These are phyloP conservation scores for Bertia moriformis DNA, from an alignment of 2,329 filamentous ascomycete species.

Conservation along the genomic window DNA sequence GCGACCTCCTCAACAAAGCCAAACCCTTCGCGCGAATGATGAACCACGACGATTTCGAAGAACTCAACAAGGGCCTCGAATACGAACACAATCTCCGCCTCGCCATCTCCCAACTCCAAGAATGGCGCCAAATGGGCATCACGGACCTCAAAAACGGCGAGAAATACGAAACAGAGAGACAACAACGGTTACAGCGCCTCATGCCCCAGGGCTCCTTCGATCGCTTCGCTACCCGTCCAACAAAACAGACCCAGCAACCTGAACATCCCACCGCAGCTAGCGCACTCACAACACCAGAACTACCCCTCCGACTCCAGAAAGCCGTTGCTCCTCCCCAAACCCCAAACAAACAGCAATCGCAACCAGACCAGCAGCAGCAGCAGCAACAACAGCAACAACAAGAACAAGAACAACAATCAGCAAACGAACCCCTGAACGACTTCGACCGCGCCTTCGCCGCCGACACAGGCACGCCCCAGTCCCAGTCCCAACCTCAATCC, in stretches of 20 bases:
- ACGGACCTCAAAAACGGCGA: conserved; percentile 74
- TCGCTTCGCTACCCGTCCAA: conserved; percentile 59
- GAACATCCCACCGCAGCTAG: background rate
- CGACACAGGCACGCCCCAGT: conserved; percentile 8
- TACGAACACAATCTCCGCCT: conserved; percentile 84
- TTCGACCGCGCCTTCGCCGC: background rate
- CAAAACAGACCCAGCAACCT: conserved; percentile 46
- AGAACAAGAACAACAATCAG: too few relatives aligned
- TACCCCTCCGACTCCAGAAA: background rate
- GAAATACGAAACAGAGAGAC: conserved; percentile 85
- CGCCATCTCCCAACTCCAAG: conserved; percentile 79
- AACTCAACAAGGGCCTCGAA: conserved; percentile 68
- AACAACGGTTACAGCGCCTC: conserved; percentile 53
- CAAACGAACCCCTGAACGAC: background rate
- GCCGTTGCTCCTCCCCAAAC: background rate
- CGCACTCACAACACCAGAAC: background rate
- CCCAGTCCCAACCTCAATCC: conserved; percentile 28
- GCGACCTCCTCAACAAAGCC: conserved; percentile 77
- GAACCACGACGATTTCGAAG: conserved; percentile 81
- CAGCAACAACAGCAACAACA: too few relatives aligned
- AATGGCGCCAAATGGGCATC: conserved; percentile 78
- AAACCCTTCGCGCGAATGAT: conserved; percentile 96
- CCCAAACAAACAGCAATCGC: background rate
- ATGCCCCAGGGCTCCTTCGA: conserved; percentile 71
- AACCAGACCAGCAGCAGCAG: too few relatives aligned